Evolutionary conservation across 2,329 filamentous ascomycete genomes (phyloP), one percentile per base, ranked within the genome.

Genomic region (Talaromyces sp.): DNA sequence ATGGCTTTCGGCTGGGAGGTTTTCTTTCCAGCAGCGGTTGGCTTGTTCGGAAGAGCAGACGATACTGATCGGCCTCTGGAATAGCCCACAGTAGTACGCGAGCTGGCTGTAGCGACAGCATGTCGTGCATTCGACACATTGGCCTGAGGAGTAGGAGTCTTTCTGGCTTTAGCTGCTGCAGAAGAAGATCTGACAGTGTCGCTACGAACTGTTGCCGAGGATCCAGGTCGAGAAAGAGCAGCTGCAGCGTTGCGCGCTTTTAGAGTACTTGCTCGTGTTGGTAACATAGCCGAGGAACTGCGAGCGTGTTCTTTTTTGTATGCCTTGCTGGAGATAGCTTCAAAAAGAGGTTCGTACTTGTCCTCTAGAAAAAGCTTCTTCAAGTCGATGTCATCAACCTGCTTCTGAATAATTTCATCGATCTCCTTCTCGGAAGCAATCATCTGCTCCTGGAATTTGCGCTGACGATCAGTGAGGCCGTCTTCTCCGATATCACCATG

Each of bases 11-110:
- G 64, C 6, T 67, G 68, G 17, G 71, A 62, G 61, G 66, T 66
- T 61, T 73, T 69, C 22, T 39, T 61, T 13, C 73, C 69, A 17
- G 69, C 50, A 22, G 70, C 67, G 7, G 69, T 61, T 35, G 68
- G 49, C 37, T 72, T 72, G 50, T 74, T 73, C 33, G 73, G 69
- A 25, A 76, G 68, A 33, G 70, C 71, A 39, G 72, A 72, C 15
- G 75, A 75, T 57, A 77, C 70, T 19, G 70, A 73, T 39, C 91
- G 86, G 39, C 93, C 93, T 75, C 90, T 92, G 64, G 86, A 91
- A 74, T 96, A 97, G 17, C 93, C 93, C 49, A 97, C 84, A 0
- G 93, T 97, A 63, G 87, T 93, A 68, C 89, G 87, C 1, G 93
- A 96, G 6, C 87, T 88, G 6, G 86, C 86, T 25, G 86, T 84